Evolutionary conservation across 345 rosid genomes (phyloP), one percentile per base, ranked within the genome.

Genomic region (Lumnitzera racemosa): DNA sequence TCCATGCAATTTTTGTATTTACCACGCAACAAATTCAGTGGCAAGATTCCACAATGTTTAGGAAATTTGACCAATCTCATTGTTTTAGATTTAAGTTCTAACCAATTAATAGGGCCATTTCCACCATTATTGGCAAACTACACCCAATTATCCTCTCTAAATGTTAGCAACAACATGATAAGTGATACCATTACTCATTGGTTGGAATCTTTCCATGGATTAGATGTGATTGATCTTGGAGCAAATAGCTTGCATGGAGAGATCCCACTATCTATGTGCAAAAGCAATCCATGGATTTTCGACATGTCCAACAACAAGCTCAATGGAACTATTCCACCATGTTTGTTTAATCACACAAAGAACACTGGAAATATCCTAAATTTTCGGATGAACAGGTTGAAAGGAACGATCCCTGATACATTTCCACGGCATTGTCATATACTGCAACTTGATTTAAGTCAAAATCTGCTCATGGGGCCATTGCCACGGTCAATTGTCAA

Each of bases 211-310:
- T n/a, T 54, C 16, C 3, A 0, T 2, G 3, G 11, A 16, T 51
- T 71, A 23, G n/a, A 50, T 0, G 2, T 56, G 13, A 48, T 68
- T 12, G 46, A 43, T 36, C 11, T 36, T 1, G 43, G 10, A 9
- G 7, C 43, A 10, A 72, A 72, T 46, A 25, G 12, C 2, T 17
- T 72, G 1, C 27, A 15, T 0, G 74, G 83, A 46, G 61, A 56
- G 59, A 56, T 75, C 25, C 57, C 83, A 8, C 51, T 54, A 0
- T 23, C 6, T 13, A 25, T 73, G 0, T 81, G 81, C 67, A 59
- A 67, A 3, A 59, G 29, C 13, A 0, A 0, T 6, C 54, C 64
- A 13, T 0, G 3, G 0, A 2, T 64, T 53, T 12, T 73, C 2
- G 61, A 73, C 43, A 17, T 77, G 15, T 61, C 75, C 0, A 7